phyloP scores from a whole-genome alignment of 345 rosid species.

The Aquilaria malaccensis region DNA sequence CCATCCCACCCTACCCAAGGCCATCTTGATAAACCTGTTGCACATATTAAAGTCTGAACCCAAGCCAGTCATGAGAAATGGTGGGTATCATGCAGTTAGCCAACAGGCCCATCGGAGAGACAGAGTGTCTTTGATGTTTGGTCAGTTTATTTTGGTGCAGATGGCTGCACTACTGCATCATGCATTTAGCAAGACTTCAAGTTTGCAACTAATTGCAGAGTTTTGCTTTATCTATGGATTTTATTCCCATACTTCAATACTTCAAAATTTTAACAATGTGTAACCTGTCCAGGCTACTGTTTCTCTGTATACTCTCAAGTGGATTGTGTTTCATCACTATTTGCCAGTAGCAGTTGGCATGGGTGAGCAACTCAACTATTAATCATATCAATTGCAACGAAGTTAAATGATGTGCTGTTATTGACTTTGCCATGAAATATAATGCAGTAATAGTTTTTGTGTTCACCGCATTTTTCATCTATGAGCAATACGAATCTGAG shows the following conservation, averaged over 20 bases:
- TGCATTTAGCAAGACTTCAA: too few relatives aligned
- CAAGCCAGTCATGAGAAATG: too few relatives aligned
- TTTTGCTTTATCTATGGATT: constrained; percentile 4
- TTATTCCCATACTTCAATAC: not conserved
- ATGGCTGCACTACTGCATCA: too few relatives aligned
- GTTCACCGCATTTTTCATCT: constrained; percentile 70
- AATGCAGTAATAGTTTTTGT: constrained; percentile 58
- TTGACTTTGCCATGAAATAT: constrained; percentile 13
- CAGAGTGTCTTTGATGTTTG: too few relatives aligned
- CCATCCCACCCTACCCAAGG: too few relatives aligned
- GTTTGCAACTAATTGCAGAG: not conserved
- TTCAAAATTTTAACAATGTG: constrained; percentile 1
- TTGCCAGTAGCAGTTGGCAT: constrained; percentile 31
- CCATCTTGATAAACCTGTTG: too few relatives aligned
- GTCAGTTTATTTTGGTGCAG: too few relatives aligned
- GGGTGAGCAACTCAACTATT: constrained; percentile 33
- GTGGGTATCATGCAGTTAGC: too few relatives aligned
- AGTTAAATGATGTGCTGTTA: not conserved
- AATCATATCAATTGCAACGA: too few relatives aligned
- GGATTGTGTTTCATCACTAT: constrained; percentile 31
- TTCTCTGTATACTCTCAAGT: constrained; percentile 38
- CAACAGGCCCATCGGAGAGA: too few relatives aligned
- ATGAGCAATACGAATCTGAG: constrained; percentile 78
- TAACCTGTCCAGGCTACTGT: constrained; percentile 32
- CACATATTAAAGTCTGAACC: too few relatives aligned